Evolutionary conservation across 495 filamentous ascomycete genomes (phyloP).

Genomic region (Hypoxylon crocopeplum): DNA sequence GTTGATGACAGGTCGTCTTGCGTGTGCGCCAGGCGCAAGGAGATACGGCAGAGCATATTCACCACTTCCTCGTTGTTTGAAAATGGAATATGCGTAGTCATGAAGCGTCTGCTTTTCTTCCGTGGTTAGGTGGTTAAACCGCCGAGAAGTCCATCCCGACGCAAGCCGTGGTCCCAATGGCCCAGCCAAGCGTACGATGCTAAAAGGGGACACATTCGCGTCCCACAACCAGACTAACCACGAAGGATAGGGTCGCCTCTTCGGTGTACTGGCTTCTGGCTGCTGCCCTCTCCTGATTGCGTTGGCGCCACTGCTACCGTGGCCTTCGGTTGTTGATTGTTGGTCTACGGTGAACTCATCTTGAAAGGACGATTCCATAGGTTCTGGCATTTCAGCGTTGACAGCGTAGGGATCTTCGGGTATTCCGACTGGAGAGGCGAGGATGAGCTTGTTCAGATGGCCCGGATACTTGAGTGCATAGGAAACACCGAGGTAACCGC

Average conservation of each 20-base stretch:
- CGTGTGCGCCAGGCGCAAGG: slow-evolving; percentile 91
- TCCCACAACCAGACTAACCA: slow-evolving; percentile 96
- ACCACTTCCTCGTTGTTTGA: slow-evolving; percentile 87
- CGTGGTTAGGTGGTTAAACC: slow-evolving; percentile 85
- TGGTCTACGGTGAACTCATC: slow-evolving; percentile 82
- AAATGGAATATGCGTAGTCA: slow-evolving; percentile 92
- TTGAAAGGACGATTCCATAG: slow-evolving; percentile 68
- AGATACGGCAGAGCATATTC: slow-evolving; percentile 95
- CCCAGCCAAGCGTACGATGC: slow-evolving; percentile 85
- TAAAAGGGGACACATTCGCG: slow-evolving; percentile 94
- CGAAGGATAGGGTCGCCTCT: slow-evolving; percentile 70
- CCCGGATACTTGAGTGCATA: slow-evolving; percentile 97
- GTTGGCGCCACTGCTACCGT: slow-evolving; percentile 21
- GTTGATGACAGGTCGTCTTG: slow-evolving; percentile 84
- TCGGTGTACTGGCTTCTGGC: slow-evolving; percentile 34
- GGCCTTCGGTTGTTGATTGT: slow-evolving; percentile 57
- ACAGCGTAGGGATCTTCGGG: slow-evolving; percentile 95
- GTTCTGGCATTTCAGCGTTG: slow-evolving; percentile 79
- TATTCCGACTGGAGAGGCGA: slow-evolving; percentile 92
- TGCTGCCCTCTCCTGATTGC: slow-evolving; percentile 40
- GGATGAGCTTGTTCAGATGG: slow-evolving; percentile 90
- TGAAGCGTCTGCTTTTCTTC: slow-evolving; percentile 87
- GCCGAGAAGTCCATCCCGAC: slow-evolving; percentile 91
- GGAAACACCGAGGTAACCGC: slow-evolving; percentile 91
- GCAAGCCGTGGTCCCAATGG: slow-evolving; percentile 90